phyloP scores from a whole-genome alignment of 1,284 basidiomycete genomes.

The Papiliotrema flavescens region DNA sequence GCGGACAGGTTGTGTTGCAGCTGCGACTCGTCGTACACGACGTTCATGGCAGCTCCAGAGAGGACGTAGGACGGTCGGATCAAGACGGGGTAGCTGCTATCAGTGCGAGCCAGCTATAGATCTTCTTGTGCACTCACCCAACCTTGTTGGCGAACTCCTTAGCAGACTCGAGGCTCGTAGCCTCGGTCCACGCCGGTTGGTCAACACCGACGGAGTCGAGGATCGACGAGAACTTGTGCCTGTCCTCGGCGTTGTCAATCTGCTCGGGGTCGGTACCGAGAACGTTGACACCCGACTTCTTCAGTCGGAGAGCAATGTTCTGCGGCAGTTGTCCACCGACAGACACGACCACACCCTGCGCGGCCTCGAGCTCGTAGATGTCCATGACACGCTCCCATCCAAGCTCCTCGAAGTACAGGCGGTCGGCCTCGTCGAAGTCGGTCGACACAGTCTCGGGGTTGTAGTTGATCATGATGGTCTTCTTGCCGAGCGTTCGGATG shows the following conservation, averaged over 20 bases:
- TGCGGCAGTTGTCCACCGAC: constrained; percentile 96
- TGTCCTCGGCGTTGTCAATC: constrained; percentile 97
- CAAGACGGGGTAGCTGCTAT: constrained; percentile 79
- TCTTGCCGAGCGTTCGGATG: constrained; percentile 84
- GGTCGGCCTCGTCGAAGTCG: constrained; percentile 98
- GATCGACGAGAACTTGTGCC: constrained; percentile 97
- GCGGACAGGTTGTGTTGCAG: constrained; percentile 91
- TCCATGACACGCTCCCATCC: constrained; percentile 99
- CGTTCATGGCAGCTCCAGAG: constrained; percentile 99
- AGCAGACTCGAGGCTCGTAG: constrained; percentile 80
- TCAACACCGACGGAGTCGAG: constrained; percentile 94
- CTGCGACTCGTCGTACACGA: constrained; percentile 86
- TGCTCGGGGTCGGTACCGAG: constrained; percentile 92
- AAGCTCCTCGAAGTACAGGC: constrained; percentile 97
- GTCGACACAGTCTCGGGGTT: constrained; percentile 99
- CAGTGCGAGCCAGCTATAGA: constrained; percentile 14
- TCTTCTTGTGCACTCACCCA: constrained; percentile 53
- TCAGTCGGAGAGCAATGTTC: constrained; percentile 95
- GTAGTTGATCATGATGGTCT: constrained; percentile 99
- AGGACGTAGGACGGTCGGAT: constrained; percentile 97
- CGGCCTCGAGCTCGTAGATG: constrained; percentile 94
- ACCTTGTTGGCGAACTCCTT: constrained; percentile 88
- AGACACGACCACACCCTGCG: constrained; percentile 90
- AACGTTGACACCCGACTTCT: constrained; percentile 85
- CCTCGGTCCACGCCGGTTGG: constrained; percentile 95